phyloP scores from a whole-genome alignment of 169 alveolate species.

The Sarcocystis neurona region DNA sequence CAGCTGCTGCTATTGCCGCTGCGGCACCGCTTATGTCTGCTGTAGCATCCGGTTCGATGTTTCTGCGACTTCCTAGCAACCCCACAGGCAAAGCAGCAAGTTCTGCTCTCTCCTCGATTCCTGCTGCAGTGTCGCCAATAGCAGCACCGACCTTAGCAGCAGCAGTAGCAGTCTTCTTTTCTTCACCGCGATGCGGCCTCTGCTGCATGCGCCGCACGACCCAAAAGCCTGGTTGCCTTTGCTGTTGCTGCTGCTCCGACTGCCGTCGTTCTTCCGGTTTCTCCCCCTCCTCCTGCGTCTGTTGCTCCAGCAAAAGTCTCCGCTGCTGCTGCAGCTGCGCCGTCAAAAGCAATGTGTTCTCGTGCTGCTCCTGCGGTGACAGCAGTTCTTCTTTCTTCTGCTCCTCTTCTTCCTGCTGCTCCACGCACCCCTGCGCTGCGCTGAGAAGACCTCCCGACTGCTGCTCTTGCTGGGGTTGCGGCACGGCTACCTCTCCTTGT shows the following conservation, averaged over 20 bases:
- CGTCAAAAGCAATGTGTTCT: too few species aligned
- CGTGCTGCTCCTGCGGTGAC: too few species aligned
- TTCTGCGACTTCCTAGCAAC: background rate
- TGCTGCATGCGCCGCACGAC: background rate
- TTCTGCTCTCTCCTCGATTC: too few species aligned
- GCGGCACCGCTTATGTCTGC: background rate
- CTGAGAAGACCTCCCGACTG: too few species aligned
- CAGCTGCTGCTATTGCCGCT: conserved; percentile 9
- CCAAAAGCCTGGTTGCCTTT: background rate
- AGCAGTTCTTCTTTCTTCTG: background rate
- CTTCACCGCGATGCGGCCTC: background rate
- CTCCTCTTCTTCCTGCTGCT: background rate
- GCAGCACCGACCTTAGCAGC: too few species aligned
- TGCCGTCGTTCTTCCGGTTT: background rate
- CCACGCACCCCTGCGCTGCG: too few species aligned
- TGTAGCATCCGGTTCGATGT: background rate
- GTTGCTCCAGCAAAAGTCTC: background rate
- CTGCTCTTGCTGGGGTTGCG: too few species aligned
- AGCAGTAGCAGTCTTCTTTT: too few species aligned
- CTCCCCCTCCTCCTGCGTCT: background rate
- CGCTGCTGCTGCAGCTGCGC: too few species aligned
- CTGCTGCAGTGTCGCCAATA: background rate
- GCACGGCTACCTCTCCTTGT: background rate
- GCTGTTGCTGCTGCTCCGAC: background rate
- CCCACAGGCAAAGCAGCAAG: too few species aligned